Percentiles rank a stretch among this genome's conserved stretches.
phyloP scores from a whole-genome alignment of 805 yeast species.

The Barnettozyma californica region DNA sequence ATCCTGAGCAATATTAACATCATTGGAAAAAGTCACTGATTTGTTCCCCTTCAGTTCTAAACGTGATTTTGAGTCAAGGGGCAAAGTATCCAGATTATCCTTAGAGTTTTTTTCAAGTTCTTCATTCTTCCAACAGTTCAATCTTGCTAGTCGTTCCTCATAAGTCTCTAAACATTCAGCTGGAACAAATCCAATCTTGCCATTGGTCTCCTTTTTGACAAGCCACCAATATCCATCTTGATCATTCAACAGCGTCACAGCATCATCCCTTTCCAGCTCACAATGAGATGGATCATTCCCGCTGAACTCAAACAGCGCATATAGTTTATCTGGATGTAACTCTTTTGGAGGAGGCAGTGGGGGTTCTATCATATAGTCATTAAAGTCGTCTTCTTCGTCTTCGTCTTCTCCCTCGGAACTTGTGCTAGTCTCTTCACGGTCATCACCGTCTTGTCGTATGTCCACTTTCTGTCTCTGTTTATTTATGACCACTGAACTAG shows the following conservation, averaged over 20 bases:
- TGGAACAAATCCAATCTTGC: slow-evolving; percentile 89
- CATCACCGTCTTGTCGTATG: slow-evolving; percentile 3
- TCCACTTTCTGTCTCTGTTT: background rate
- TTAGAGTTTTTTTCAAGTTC: slow-evolving; percentile 32
- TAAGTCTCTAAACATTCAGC: slow-evolving; percentile 93
- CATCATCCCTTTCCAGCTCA: slow-evolving; percentile 70
- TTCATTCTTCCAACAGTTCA: slow-evolving; percentile 90
- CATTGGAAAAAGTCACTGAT: slow-evolving; percentile 21
- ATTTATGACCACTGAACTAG: slow-evolving; percentile 18
- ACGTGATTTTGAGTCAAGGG: slow-evolving; percentile 1
- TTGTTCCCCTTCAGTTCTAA: slow-evolving; percentile 11
- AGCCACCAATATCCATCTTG: slow-evolving; percentile 97
- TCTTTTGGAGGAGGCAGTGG: slow-evolving; percentile 64
- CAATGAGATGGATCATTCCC: slow-evolving; percentile 96
- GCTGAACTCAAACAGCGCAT: slow-evolving; percentile 79
- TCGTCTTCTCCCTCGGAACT: slow-evolving; percentile 1
- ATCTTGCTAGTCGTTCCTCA: slow-evolving; percentile 83
- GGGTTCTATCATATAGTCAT: slow-evolving; percentile 33
- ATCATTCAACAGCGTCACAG: slow-evolving; percentile 78
- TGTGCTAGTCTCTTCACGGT: background rate
- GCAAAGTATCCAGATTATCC: slow-evolving; percentile 8
- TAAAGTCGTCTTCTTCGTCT: slow-evolving; percentile 33
- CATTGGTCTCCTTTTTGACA: slow-evolving; percentile 53
- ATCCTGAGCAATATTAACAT: slow-evolving; percentile 11
- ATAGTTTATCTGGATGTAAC: slow-evolving; percentile 74